A percentile compares a stretch with the other conserved stretches of the same genome.
Evolutionary conservation across 306 rosid species (phyloP).

Genomic region (Leucaena leucocephala): DNA sequence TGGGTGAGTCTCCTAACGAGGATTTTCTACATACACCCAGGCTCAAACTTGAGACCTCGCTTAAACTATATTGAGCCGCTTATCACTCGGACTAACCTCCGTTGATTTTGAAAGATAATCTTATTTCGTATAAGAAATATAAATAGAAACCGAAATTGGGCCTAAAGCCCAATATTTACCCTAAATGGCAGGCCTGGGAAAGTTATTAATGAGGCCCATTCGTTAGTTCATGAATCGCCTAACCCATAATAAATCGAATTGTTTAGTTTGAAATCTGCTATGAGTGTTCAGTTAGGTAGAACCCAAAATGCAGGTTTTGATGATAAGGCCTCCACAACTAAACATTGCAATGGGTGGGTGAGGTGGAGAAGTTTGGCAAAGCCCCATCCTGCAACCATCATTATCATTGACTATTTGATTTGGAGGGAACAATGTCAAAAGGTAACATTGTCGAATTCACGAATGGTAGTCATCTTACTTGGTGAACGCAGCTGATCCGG

Average conservation of each 20-base stretch:
- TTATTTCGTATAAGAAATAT: no score
- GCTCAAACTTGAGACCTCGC: no score
- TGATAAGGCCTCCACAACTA: not conserved
- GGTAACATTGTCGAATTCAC: not conserved
- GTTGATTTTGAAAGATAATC: no score
- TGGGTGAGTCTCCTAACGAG: no score
- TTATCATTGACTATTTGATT: not conserved
- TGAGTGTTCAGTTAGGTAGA: not conserved
- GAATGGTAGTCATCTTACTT: not conserved
- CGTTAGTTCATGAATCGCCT: not conserved
- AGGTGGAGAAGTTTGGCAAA: not conserved
- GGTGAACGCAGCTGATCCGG: not conserved
- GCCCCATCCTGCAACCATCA: not conserved
- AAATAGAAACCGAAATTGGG: not conserved
- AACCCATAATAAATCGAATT: no score
- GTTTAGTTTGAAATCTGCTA: no score
- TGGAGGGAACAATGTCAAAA: constrained; percentile 1
- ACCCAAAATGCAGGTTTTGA: not conserved
- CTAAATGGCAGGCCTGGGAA: not conserved
- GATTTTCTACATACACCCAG: no score
- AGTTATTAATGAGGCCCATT: not conserved
- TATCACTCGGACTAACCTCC: no score
- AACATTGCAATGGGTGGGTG: not conserved
- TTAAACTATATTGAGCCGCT: no score
- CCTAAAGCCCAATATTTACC: not conserved